Percentiles rank a stretch among this genome's conserved stretches.
Conservation (phyloP, 371 early-diverging fungal genomes). For the Nematocida sp. region DNA sequence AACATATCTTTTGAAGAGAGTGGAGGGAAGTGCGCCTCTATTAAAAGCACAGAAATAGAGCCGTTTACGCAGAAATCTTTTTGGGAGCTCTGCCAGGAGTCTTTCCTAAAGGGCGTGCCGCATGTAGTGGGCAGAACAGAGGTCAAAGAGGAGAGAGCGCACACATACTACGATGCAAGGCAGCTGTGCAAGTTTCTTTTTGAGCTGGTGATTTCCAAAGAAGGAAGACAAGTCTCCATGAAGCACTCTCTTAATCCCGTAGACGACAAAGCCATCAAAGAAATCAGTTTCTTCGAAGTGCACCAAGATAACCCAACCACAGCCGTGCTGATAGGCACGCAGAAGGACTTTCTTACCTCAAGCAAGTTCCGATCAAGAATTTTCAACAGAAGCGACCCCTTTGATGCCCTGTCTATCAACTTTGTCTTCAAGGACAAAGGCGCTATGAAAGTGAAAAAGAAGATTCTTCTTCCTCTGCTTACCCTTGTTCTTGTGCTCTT, state of each 20-base stretch:
- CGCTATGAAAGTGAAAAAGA: background rate
- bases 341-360: slow-evolving; percentile 63
- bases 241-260: slow-evolving; percentile 65
- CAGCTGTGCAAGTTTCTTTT: slow-evolving; percentile 66
- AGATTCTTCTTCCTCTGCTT: slow-evolving; percentile 14
- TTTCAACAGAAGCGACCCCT: slow-evolving; percentile 64
- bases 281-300: slow-evolving; percentile 63
- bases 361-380: slow-evolving; percentile 63
- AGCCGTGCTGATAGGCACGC: slow-evolving; percentile 63
- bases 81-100: slow-evolving; percentile 60
- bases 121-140: slow-evolving; percentile 16
- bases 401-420: slow-evolving; percentile 65
- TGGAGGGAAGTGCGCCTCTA: slow-evolving; percentile 50
- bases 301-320: slow-evolving; percentile 58
- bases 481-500: background rate
- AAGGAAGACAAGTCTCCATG: slow-evolving; percentile 63
- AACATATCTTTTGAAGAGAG: slow-evolving; percentile 52
- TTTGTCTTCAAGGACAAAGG: slow-evolving; percentile 61
- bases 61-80: slow-evolving; percentile 65
- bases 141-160: slow-evolving; percentile 1
- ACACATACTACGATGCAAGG: slow-evolving; percentile 64
- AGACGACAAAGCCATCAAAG: slow-evolving; percentile 55
- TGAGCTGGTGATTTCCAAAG: slow-evolving; percentile 66
- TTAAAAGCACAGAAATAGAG: slow-evolving; percentile 59
- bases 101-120: slow-evolving; percentile 41